phyloP scores from a whole-genome alignment of 352 stramenopile genomes.

The Phytophthora cactorum region DNA sequence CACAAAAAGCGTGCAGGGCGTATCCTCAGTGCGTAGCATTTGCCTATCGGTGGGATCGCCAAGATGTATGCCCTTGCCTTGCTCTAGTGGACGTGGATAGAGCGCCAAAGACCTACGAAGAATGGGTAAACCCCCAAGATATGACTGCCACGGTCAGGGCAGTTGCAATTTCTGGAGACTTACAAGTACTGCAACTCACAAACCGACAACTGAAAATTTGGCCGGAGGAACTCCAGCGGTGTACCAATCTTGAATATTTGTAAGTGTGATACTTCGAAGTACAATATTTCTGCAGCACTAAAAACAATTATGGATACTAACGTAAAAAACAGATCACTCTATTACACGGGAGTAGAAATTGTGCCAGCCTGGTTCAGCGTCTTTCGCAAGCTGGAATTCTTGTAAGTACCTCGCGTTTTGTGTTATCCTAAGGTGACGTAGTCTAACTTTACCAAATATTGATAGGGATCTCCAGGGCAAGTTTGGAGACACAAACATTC shows the following conservation, averaged over 20 bases:
- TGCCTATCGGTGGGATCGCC: constrained; percentile 27
- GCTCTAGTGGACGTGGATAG: constrained; percentile 36
- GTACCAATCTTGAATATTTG: constrained; percentile 33
- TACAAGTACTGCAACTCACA: constrained; percentile 36
- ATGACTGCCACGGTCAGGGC: constrained; percentile 29
- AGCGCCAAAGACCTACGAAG: constrained; percentile 23
- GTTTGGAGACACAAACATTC: constrained; percentile 12
- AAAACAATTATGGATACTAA: no score
- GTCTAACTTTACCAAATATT: constrained; percentile 18
- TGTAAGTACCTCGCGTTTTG: constrained; percentile 26
- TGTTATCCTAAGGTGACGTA: neutral
- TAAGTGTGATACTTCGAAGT: constrained; percentile 3
- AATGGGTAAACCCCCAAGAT: constrained; percentile 31
- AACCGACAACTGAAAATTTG: constrained; percentile 35
- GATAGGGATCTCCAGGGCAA: constrained; percentile 8
- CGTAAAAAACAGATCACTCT: constrained; percentile 3
- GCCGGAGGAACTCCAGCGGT: constrained; percentile 31
- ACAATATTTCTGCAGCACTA: no score
- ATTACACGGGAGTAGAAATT: constrained; percentile 24
- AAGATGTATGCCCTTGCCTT: constrained; percentile 39
- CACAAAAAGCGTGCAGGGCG: constrained; percentile 7
- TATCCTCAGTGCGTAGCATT: constrained; percentile 34
- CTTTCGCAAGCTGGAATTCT: constrained; percentile 32
- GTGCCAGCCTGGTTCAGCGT: constrained; percentile 22
- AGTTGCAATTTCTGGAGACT: constrained; percentile 24